Conservation (phyloP, 495 filamentous ascomycete species). For the Podospora conica region DNA sequence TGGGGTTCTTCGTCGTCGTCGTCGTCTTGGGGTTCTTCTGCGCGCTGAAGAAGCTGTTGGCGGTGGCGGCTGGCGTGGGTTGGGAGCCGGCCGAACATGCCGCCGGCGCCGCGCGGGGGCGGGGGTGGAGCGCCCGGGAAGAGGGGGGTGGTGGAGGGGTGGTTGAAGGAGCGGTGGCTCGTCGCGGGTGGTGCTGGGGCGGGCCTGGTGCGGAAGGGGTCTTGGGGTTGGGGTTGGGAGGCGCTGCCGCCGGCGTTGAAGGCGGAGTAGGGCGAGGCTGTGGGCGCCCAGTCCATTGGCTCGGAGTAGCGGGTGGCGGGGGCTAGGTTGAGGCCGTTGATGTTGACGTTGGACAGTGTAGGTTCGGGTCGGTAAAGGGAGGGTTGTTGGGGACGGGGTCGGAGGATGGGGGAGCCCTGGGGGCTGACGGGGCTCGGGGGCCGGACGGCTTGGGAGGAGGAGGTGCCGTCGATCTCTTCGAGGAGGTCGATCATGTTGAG, state of each 20-base stretch:
- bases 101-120: conserved; percentile 41
- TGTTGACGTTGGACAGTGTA: conserved; percentile 4
- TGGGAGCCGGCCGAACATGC: conserved; percentile 9
- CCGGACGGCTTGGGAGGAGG: neutral
- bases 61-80: too few species aligned
- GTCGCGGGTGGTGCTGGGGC: neutral
- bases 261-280: conserved; percentile 45
- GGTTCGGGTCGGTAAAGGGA: neutral
- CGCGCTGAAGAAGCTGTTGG: neutral
- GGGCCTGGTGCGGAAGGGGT: conserved; percentile 35
- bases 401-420: neutral
- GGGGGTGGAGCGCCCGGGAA: conserved; percentile 48
- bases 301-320: conserved; percentile 33
- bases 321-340: conserved; percentile 16
- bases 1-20: neutral
- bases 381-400: neutral
- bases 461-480: conserved; percentile 30
- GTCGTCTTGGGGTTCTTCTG: conserved; percentile 23
- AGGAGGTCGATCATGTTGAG: conserved; percentile 35
- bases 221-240: conserved; percentile 50
- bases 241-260: conserved; percentile 40
- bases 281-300: conserved; percentile 82
- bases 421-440: conserved; percentile 2
- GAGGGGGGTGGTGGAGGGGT: conserved; percentile 5
- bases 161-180: neutral